These are phyloP conservation scores for Colletotrichum gigasporum DNA, from an alignment of 2,329 filamentous ascomycete species.

Conservation along the genomic window DNA sequence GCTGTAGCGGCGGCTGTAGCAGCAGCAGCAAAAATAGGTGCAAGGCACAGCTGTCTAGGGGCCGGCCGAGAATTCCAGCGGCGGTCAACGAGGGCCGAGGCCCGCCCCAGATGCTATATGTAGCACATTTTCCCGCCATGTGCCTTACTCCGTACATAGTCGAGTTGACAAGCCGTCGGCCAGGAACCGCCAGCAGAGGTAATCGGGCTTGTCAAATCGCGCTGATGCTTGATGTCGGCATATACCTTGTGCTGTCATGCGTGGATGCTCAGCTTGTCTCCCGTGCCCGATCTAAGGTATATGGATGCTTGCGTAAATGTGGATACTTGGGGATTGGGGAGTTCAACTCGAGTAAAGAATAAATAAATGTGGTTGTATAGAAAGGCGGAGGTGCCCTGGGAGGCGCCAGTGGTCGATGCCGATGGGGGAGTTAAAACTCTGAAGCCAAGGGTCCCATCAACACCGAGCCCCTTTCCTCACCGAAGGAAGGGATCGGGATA, in stretches of 20 bases:
- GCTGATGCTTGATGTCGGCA: background rate
- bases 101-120: background rate
- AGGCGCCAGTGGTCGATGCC: background rate
- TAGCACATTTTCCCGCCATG: background rate
- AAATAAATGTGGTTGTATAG: background rate
- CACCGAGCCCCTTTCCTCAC: conserved; percentile 1
- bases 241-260: background rate
- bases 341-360: background rate
- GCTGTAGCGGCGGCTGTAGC: too few relatives aligned
- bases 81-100: background rate
- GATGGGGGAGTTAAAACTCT: background rate
- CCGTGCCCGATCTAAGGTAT: background rate
- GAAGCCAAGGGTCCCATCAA: background rate
- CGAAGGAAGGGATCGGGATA: conserved; percentile 8
- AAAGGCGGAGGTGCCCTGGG: background rate
- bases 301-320: background rate
- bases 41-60: conserved; percentile 4
- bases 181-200: background rate
- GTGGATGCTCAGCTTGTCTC: background rate
- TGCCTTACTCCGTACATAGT: background rate
- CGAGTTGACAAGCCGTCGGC: too few relatives aligned
- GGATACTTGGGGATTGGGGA: background rate
- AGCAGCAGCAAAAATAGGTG: background rate
- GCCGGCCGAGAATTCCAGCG: conserved; percentile 27
- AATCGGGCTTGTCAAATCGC: background rate